Conservation (phyloP, 768 basidiomycete species). For the Tulasnella sp. region DNA sequence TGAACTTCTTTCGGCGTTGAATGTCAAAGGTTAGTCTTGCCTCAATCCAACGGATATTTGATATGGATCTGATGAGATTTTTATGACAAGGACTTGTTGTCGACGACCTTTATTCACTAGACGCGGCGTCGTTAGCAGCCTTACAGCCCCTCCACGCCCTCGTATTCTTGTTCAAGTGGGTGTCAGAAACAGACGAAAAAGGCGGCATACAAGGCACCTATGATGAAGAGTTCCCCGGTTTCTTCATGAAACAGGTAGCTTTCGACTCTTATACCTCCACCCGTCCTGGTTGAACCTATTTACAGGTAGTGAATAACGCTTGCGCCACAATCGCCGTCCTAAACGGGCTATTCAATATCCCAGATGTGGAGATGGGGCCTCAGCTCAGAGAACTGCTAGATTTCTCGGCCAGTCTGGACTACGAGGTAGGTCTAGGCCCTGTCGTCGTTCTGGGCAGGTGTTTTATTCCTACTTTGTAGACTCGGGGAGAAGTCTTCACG, state of each 20-base stretch:
- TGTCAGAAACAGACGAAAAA: slow-evolving; percentile 30
- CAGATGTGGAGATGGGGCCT: slow-evolving; percentile 45
- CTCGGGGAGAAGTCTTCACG: slow-evolving; percentile 66
- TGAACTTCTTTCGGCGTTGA: slow-evolving; percentile 65
- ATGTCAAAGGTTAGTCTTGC: slow-evolving; percentile 37
- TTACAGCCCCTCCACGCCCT: slow-evolving; percentile 79
- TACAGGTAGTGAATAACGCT: slow-evolving; percentile 81
- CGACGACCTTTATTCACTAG: slow-evolving; percentile 79
- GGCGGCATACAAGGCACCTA: slow-evolving; percentile 22
- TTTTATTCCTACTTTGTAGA: slow-evolving; percentile 24
- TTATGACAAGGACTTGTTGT: slow-evolving; percentile 43
- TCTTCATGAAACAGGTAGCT: slow-evolving; percentile 68
- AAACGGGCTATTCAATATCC: slow-evolving; percentile 79
- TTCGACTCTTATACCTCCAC: neutral
- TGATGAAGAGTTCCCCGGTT: slow-evolving; percentile 54
- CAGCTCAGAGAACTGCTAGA: slow-evolving; percentile 60
- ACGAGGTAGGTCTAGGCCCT: slow-evolving; percentile 33
- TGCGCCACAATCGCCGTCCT: slow-evolving; percentile 93
- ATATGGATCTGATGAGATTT: neutral
- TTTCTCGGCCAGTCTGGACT: slow-evolving; percentile 79
- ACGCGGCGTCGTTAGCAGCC: slow-evolving; percentile 54
- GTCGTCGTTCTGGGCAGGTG: neutral
- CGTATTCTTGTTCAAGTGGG: slow-evolving; percentile 95
- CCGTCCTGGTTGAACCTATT: neutral
- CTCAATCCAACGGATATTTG: too few relatives aligned